These are phyloP conservation scores for Panicum hallii DNA, from an alignment of 202 grass and related monocot species.

Conservation along the genomic window DNA sequence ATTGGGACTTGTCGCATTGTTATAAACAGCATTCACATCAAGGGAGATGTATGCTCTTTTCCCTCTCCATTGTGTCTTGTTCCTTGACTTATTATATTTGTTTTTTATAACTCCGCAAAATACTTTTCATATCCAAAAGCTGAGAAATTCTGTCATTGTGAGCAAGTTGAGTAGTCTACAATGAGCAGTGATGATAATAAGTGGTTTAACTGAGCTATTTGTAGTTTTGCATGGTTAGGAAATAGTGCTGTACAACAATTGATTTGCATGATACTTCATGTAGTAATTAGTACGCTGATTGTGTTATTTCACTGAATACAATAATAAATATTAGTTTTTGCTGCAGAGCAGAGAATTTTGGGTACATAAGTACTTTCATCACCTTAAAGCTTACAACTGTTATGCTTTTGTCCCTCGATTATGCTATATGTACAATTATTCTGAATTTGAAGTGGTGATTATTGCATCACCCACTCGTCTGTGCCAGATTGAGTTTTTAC, in stretches of 20 bases:
- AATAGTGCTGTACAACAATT: slow-evolving; percentile 13
- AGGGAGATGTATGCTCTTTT: slow-evolving; percentile 82
- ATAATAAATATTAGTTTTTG: background rate
- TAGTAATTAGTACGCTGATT: background rate
- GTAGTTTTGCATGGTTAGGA: slow-evolving; percentile 13
- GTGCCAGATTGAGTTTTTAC: slow-evolving; percentile 39
- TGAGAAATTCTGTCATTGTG: background rate
- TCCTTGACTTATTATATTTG: slow-evolving; percentile 24
- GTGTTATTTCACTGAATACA: slow-evolving; percentile 20
- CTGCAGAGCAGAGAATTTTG: slow-evolving; percentile 4
- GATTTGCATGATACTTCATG: background rate
- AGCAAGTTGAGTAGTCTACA: slow-evolving; percentile 15
- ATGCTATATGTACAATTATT: background rate
- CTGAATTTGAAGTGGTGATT: slow-evolving; percentile 18
- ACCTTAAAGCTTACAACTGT: background rate
- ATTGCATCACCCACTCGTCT: background rate
- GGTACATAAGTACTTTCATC: background rate
- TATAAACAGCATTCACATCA: slow-evolving; percentile 95
- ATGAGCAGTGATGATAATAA: background rate
- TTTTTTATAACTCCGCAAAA: slow-evolving; percentile 4
- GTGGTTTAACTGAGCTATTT: slow-evolving; percentile 20
- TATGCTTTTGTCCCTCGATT: background rate
- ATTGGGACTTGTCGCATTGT: slow-evolving; percentile 79
- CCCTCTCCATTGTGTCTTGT: slow-evolving; percentile 34
- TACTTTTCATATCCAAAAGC: slow-evolving; percentile 3